phyloP scores from a whole-genome alignment of 805 yeast species.

The Myxozyma geophila region DNA sequence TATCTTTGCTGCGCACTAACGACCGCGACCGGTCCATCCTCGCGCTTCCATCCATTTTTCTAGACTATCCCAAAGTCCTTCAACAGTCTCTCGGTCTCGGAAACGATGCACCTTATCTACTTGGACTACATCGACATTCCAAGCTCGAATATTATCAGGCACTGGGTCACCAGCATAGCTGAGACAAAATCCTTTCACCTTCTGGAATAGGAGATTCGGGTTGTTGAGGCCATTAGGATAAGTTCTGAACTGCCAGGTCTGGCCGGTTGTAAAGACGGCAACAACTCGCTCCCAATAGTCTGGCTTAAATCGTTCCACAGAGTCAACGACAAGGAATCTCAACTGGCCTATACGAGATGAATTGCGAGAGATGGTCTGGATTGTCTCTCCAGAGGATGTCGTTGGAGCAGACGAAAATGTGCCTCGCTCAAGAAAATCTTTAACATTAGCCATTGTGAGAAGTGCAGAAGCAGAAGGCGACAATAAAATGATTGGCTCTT shows the following conservation, averaged over 20 bases:
- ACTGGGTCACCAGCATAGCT: constrained; percentile 77
- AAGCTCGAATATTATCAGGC: constrained; percentile 74
- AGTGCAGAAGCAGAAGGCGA: constrained; percentile 82
- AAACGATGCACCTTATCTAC: constrained; percentile 74
- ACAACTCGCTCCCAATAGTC: constrained; percentile 98
- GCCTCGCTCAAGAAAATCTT: constrained; percentile 75
- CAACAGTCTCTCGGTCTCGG: constrained; percentile 84
- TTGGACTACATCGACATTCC: constrained; percentile 84
- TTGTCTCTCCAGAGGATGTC: constrained; percentile 39
- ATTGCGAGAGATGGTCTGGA: constrained; percentile 59
- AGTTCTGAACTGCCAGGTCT: constrained; percentile 91
- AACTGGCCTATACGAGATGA: constrained; percentile 62
- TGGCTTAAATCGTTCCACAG: constrained; percentile 86
- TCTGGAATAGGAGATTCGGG: constrained; percentile 80
- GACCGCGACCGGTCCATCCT: constrained; percentile 53
- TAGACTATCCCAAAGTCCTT: constrained; percentile 80
- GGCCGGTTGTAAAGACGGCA: constrained; percentile 96
- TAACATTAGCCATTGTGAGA: constrained; percentile 65
- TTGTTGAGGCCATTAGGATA: constrained; percentile 69
- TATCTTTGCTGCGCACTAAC: constrained; percentile 2
- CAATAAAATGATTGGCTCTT: constrained; percentile 72
- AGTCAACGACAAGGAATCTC: constrained; percentile 80
- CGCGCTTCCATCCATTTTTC: constrained; percentile 72
- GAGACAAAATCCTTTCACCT: constrained; percentile 80
- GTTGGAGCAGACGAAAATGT: constrained; percentile 57